Base-by-base conservation (phyloP, 148 eudicot genomes). In the Amaranthus cruentus region DNA sequence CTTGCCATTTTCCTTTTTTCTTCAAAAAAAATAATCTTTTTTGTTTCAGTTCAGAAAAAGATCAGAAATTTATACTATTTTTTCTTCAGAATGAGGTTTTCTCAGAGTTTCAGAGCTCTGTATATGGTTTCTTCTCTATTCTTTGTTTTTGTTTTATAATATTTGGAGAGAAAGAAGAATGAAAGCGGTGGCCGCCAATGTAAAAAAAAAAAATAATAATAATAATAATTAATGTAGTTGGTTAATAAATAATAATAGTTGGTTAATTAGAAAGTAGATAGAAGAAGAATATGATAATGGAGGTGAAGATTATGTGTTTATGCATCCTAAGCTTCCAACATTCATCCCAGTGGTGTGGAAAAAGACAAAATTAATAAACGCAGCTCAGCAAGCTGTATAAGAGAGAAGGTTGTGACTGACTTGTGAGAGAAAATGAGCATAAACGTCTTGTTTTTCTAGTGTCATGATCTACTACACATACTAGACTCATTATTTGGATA, bases 1-100 rank as follows among this genome's bases (percentile, higher is more conserved):
- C 67, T 82, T 79, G 79, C 81, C 85, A 84, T 82, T 57, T 80
- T 57, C 46, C 58, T 60, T 38, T 38, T 10, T 13, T 56, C 59
- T 14, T 47, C 9, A 14, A 21, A 66, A 66, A 47, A 66, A 9
- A 21, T 21, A 51, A 11, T 51, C 3, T 52, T 9, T 9, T 28
- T 28, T 28, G 38, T 28, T 28, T 42, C 56, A 55, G 8, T 12
- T 43, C 9, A 62, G 11, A 42, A 62, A 62, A 56, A 56, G 15
- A 56, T 8, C n/a, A 62, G n/a, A 62, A 4, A 47, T 9, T 62
- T 55, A 12, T 55, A 38, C 0, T 47, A 48, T 46, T 60, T 7
- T 38, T 68, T 42, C 38, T 68, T 55, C 9, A 44, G 12, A 53
- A 7, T 7, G 57, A 70, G 48, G 50, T 28, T 28, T 28, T 28